These are phyloP conservation scores for Candida quercuum DNA, from an alignment of 805 yeast species.

Conservation along the genomic window DNA sequence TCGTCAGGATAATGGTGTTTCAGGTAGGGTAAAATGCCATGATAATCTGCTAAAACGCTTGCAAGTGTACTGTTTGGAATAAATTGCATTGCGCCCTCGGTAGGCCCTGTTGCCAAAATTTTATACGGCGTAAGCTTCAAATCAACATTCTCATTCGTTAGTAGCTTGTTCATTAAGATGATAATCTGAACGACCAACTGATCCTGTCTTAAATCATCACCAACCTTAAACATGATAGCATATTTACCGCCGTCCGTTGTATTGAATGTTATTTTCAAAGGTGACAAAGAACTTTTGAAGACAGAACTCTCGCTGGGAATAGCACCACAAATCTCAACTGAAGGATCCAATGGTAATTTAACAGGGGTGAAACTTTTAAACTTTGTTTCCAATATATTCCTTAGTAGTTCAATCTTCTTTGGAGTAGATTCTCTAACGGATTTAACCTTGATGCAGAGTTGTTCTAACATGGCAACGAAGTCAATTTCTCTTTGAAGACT, in stretches of 20 bases:
- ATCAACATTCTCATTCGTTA: conserved; percentile 87
- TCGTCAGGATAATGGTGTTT: conserved; percentile 58
- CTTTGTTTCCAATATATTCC: conserved; percentile 35
- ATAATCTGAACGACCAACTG: conserved; percentile 95
- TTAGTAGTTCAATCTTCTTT: conserved; percentile 65
- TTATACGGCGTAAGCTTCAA: conserved; percentile 82
- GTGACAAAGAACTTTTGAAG: conserved; percentile 87
- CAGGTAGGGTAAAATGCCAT: conserved; percentile 71
- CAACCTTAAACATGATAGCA: conserved; percentile 88
- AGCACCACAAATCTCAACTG: conserved; percentile 65
- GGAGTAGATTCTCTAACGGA: conserved; percentile 69
- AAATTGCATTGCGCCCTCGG: conserved; percentile 90
- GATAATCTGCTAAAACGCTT: conserved; percentile 63
- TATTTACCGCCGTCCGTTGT: conserved; percentile 50
- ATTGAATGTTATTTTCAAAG: conserved; percentile 75
- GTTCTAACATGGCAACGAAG: conserved; percentile 60
- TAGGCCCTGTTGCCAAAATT: conserved; percentile 84
- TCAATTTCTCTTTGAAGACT: conserved; percentile 54
- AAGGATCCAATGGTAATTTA: conserved; percentile 80
- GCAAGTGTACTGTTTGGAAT: conserved; percentile 91
- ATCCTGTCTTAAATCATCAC: conserved; percentile 93
- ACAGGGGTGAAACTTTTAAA: conserved; percentile 49
- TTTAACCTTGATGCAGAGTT: conserved; percentile 60
- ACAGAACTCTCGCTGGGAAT: conserved; percentile 77
- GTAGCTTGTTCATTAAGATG: conserved; percentile 80